Base-by-base conservation (phyloP, 2,329 filamentous ascomycete genomes). In the Aaosphaeria pasadenensis region DNA sequence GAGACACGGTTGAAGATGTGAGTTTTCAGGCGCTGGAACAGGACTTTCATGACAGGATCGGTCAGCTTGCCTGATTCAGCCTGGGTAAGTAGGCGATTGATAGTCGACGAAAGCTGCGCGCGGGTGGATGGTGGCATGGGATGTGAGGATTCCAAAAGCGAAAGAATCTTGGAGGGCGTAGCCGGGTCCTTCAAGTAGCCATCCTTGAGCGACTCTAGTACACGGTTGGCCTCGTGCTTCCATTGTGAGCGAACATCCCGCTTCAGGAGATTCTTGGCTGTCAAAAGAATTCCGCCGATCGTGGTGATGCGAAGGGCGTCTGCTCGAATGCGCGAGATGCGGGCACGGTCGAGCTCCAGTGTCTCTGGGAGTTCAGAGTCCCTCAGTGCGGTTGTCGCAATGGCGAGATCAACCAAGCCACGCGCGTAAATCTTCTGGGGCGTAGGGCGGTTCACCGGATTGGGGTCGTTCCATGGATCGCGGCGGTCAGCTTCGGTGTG, bases 231-330 rank as follows among this genome's bases (percentile, higher is more conserved):
- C 69, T 91, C 86, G 28, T 77, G 81, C 68, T 86, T 89, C 89
- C 89, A 94, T 17, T 86, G 83, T 9, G 81, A 81, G 40, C 89
- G 83, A 4, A 90, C 87, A 61, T 92, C 88, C 11, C 89, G 83
- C 71, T 91, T 91, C 31, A 94, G 79, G 6, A 92, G 76, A 57
- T 91, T 92, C 74, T 94, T 94, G 68, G 86, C 87, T 44, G 90
- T 89, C 11, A 92, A 73, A 30, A 91, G 74, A 42, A 92, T 86
- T 0, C 88, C 86, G 1, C 86, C 87, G 4, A 87, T 81, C 1
- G 87, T 87, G 24, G 88, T 81, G 57, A 92, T 85, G 40, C 83
- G 80, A 41, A 86, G 71, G 1, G 83, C 77, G 49, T 83, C 76
- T 29, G 72, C 67, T 6, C 83, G 80, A 42, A 83, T 78, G 24